Evolutionary conservation across 257 asterid species (phyloP), one percentile per base, ranked within the genome.

Genomic region (Solanum medicagineum): DNA sequence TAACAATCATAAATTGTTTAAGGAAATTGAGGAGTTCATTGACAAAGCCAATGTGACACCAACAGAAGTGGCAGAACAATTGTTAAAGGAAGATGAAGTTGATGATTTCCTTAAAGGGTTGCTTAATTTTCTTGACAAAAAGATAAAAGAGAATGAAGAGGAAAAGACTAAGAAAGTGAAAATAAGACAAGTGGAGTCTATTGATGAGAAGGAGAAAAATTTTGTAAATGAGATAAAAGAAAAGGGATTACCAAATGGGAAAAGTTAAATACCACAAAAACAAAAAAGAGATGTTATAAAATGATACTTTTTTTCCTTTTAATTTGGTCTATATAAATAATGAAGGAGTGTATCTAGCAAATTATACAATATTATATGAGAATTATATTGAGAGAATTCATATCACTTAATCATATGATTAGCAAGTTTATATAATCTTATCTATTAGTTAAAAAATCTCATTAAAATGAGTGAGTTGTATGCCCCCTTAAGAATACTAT

Each of bases 1-100:
- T 19, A 65, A 56, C 66, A 47, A 73, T 59, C 84, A 82, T 29
- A n/a, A 36, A 47, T 24, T 26, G 69, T 86, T 84, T 42, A 22
- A 63, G 26, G 89, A 88, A 45, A 87, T 87, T 42, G 90, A 89
- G 36, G 66, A 77, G 40, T 80, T 86, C 3, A 57, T 88, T 22
- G 24, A 14, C 17, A 62, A 47, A 36, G 85, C 63, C 14, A 57
- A 81, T 60, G 91, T 83, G 19, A 85, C 89, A 2, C 87, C 86
- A 15, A 86, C 84, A 22, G 85, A 85, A 77, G 84, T 87, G 77
- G 89, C 87, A 26, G 87, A 85, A 19, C 84, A 85, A 47, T 10
- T 84, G 22, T 70, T 85, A 86, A 88, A 83, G 84, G 44, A 81
- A 68, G 86, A 86, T 15, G 73, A 81, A 15, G 24, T 83, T 22